A percentile compares a stretch with the other conserved stretches of the same genome.
Evolutionary conservation across 331 rosid species (phyloP).

Genomic region (Pyracantha coccinea): DNA sequence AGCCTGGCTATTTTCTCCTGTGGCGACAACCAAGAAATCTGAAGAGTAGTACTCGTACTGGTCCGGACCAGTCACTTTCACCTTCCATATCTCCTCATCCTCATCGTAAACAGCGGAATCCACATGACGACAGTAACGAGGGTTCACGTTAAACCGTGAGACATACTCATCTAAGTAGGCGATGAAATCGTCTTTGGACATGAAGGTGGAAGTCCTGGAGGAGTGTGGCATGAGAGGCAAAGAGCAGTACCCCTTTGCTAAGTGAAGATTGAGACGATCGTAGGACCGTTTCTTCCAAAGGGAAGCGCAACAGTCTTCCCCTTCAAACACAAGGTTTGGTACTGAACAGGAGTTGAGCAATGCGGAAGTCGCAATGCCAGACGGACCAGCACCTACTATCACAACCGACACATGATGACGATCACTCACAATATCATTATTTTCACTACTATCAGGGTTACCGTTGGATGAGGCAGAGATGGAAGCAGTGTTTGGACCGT

Average conservation of each 20-base stretch:
- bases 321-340: slow-evolving; percentile 40
- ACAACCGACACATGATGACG: slow-evolving; percentile 14
- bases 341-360: slow-evolving; percentile 27
- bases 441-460: neutral
- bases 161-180: slow-evolving; percentile 40
- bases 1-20: slow-evolving; percentile 39
- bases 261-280: slow-evolving; percentile 42
- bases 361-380: slow-evolving; percentile 57
- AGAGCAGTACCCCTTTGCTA: slow-evolving; percentile 46
- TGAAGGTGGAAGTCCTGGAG: slow-evolving; percentile 21
- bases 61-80: slow-evolving; percentile 10
- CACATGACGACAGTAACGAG: slow-evolving; percentile 26
- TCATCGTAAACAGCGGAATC: slow-evolving; percentile 14
- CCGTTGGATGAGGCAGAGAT: neutral
- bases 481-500: neutral
- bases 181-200: slow-evolving; percentile 33
- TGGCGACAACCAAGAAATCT: slow-evolving; percentile 39
- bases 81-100: slow-evolving; percentile 25
- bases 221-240: slow-evolving; percentile 39
- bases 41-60: neutral
- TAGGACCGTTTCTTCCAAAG: slow-evolving; percentile 61
- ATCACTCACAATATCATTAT: neutral
- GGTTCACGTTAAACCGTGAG: slow-evolving; percentile 18
- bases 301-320: slow-evolving; percentile 48
- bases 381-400: slow-evolving; percentile 57